Evolutionary conservation across 768 basidiomycete species (phyloP), one percentile per base, ranked within the genome.

Genomic region (Crucibulum laeve): DNA sequence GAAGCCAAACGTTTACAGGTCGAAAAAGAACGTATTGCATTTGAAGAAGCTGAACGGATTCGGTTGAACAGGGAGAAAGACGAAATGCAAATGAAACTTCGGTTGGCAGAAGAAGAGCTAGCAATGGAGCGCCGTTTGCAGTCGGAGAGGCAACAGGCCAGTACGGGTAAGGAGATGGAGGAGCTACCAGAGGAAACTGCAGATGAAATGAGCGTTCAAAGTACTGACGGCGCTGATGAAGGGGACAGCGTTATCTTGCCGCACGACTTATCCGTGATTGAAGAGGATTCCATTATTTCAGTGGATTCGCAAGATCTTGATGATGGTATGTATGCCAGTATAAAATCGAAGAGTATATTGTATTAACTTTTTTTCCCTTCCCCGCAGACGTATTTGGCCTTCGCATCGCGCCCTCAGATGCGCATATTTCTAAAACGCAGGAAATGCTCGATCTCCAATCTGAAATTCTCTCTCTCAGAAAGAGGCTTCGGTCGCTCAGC

Each of bases 351-450:
- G n/a, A n/a, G n/a, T n/a, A n/a, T n/a, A n/a, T n/a, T n/a, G n/a
- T n/a, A n/a, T n/a, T n/a, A n/a, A n/a, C n/a, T n/a, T n/a, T n/a
- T n/a, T n/a, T n/a, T n/a, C n/a, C n/a, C 28, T 36, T 17, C 18
- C 18, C 35, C 36, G 25, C 38, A 82, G 84, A 87, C 61, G 72
- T 84, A 11, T 86, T 87, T 52, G 73, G 74, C 25, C 56, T 70
- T 32, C 63, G 67, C 13, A 58, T 63, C 17, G 57, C 59, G n/a
- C 62, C 73, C 21, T 57, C 63, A 8, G 47, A 49, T 8, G 53
- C 58, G 8, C 59, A 56, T 15, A 52, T 47, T 15, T 55, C 59
- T 22, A 68, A 64, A 51, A 62, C 63, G 6, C 60, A 66, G 40
- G 71, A 72, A 52, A 62, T 70, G 47, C 50, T 59, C 32, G 69